Base-by-base conservation (phyloP, 352 stramenopile species). In the Pythium dissimile region DNA sequence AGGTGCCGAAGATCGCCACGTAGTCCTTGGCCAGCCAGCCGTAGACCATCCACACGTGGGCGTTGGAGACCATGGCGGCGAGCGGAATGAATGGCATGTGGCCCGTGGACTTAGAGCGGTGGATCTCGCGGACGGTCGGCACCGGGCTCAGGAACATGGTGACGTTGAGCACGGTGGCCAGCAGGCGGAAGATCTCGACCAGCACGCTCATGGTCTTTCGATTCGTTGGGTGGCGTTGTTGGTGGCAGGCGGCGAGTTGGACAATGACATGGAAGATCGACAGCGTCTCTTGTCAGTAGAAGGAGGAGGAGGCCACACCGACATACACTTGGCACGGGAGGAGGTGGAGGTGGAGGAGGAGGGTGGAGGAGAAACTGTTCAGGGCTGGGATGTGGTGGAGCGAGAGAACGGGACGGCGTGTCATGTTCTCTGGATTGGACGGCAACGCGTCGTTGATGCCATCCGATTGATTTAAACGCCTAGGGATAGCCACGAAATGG, bases 61-160 rank as follows among this genome's bases (percentile, higher is more conserved):
- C 68, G 54, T 80, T 80, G 50, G 67, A 65, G 53, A 63, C 62
- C 69, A 81, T 76, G 58, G 74, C 58, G 30, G 73, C 62, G 5
- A 78, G 62, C 41, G 72, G 72, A 5, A 76, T 59, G 60, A 81
- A 35, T 23, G 62, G 54, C 66, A 76, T 63, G 26, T 75, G 59
- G 16, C 68, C 60, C 4, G 41, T 66, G 15, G 23, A 52, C 23
- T 64, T 30, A 20, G 24, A 30, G 28, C 42, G 57, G 20, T 13
- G 9, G 41, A 64, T 64, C 18, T 35, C 26, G 31, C 15, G 31
- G 6, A 59, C 41, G 16, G 41, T 49, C 13, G 38, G 57, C 4
- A 58, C 16, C 6, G 57, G 57, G 21, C 39, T 54, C 11, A 54
- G 30, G 31, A 45, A 52, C 42, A 52, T 59, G 30, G 35, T 11